A percentile compares a stretch with the other conserved stretches of the same genome.
Evolutionary conservation across 169 alveolate species (phyloP).

Genomic region (Cryptosporidium sp.): DNA sequence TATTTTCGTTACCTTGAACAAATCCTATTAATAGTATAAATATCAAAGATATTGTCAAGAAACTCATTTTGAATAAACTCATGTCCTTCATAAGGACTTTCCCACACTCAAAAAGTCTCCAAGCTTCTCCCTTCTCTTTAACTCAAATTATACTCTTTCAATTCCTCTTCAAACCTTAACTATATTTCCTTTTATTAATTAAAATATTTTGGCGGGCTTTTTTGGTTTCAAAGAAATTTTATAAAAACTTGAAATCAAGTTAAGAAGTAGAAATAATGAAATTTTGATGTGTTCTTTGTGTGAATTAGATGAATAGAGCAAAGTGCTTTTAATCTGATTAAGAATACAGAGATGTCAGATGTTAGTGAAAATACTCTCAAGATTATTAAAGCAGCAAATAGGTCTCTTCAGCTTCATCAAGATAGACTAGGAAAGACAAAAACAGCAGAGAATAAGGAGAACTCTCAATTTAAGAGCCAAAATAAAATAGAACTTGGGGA

Average conservation of each 20-base stretch:
- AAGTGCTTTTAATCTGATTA: not conserved
- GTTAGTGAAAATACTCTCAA: slow-evolving; percentile 20
- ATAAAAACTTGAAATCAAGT: not conserved
- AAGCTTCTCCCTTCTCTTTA: not conserved
- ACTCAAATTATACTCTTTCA: not conserved
- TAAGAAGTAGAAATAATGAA: not conserved
- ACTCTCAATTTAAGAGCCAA: not conserved
- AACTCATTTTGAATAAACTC: not conserved
- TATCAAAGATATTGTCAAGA: not conserved
- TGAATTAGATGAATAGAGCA: not conserved
- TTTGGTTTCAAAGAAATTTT: too few species aligned
- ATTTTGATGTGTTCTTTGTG: not conserved
- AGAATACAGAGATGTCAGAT: not conserved
- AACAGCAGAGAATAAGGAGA: not conserved
- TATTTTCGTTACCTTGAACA: not conserved
- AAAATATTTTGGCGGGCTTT: slow-evolving; percentile 2
- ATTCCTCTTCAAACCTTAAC: not conserved
- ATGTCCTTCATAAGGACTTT: not conserved
- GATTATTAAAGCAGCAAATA: slow-evolving; percentile 52
- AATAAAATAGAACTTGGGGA: too few species aligned
- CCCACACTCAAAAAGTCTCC: not conserved
- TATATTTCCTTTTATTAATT: too few species aligned
- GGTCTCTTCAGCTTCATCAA: slow-evolving; percentile 25
- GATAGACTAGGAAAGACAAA: slow-evolving; percentile 9
- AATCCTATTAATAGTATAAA: not conserved